phyloP scores from a whole-genome alignment of 495 filamentous ascomycete genomes.

The Sporormia fimetaria region DNA sequence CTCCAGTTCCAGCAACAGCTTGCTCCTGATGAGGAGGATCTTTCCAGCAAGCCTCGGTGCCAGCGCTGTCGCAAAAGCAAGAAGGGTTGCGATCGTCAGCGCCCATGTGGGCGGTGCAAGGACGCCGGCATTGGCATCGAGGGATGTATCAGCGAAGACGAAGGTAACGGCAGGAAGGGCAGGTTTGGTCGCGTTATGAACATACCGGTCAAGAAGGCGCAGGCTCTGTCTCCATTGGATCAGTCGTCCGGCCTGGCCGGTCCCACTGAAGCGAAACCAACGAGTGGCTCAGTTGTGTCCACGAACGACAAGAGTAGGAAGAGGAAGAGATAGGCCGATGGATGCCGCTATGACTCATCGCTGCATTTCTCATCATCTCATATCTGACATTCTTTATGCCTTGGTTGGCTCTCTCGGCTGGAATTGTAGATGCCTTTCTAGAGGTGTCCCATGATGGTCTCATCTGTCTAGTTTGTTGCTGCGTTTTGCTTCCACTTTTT shows the following conservation, averaged over 20 bases:
- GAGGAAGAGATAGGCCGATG: conserved; percentile 55
- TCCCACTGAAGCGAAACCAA: too few species aligned
- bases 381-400: too few species aligned
- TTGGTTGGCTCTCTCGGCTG: too few species aligned
- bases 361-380: neutral
- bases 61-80: conserved; percentile 98
- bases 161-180: conserved; percentile 92
- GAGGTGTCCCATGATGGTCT: too few species aligned
- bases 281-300: too few species aligned
- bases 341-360: neutral
- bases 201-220: conserved; percentile 68
- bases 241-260: too few species aligned
- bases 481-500: too few species aligned
- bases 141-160: conserved; percentile 91
- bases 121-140: conserved; percentile 89
- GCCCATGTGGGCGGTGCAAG: conserved; percentile 87
- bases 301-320: conserved; percentile 56
- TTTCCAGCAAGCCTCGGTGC: conserved; percentile 90
- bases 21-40: conserved; percentile 73
- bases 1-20: conserved; percentile 58
- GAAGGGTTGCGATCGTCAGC: conserved; percentile 94
- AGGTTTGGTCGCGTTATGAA: conserved; percentile 94
- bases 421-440: too few species aligned
- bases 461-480: too few species aligned
- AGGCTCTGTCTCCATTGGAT: conserved; percentile 32